Evolutionary conservation across 192 early-diverging fungal genomes (phyloP).

Genomic region (Kickxella alabastrina): DNA sequence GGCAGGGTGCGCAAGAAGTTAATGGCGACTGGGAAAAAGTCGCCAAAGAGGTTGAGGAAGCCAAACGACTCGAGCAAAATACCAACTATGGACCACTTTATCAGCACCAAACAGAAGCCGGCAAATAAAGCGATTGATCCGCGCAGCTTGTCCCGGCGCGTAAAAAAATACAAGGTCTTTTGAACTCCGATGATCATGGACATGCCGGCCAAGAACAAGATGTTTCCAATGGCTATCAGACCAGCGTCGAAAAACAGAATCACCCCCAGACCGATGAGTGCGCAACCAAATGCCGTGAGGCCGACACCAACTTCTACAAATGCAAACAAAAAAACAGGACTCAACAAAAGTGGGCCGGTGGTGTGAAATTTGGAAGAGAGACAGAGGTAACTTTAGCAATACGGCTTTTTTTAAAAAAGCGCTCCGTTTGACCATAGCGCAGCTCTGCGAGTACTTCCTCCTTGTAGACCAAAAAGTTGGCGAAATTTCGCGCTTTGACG

Average conservation of each 20-base stretch:
- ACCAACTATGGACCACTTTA: slow-evolving; percentile 86
- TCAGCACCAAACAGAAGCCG: slow-evolving; percentile 85
- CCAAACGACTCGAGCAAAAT: slow-evolving; percentile 89
- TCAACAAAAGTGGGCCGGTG: not conserved
- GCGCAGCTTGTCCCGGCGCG: slow-evolving; percentile 76
- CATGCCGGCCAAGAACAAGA: slow-evolving; percentile 86
- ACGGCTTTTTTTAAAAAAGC: no score
- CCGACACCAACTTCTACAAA: slow-evolving; percentile 84
- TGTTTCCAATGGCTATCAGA: slow-evolving; percentile 92
- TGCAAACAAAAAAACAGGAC: not conserved
- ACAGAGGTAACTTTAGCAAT: not conserved
- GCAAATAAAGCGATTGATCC: slow-evolving; percentile 88
- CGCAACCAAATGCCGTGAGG: slow-evolving; percentile 85
- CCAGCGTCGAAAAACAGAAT: slow-evolving; percentile 94
- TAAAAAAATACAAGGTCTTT: slow-evolving; percentile 80
- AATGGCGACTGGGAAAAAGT: slow-evolving; percentile 94
- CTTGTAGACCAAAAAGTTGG: no score
- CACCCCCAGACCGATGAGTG: slow-evolving; percentile 92
- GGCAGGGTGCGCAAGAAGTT: slow-evolving; percentile 85
- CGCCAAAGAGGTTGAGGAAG: slow-evolving; percentile 97
- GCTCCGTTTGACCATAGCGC: no score
- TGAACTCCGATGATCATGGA: slow-evolving; percentile 83
- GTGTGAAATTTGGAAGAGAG: not conserved
- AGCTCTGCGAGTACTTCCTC: no score
- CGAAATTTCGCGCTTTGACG: no score